Percentiles rank a stretch among this genome's conserved stretches.
Evolutionary conservation across 2,329 filamentous ascomycete genomes (phyloP).

Genomic region (Penicillium thymicola): DNA sequence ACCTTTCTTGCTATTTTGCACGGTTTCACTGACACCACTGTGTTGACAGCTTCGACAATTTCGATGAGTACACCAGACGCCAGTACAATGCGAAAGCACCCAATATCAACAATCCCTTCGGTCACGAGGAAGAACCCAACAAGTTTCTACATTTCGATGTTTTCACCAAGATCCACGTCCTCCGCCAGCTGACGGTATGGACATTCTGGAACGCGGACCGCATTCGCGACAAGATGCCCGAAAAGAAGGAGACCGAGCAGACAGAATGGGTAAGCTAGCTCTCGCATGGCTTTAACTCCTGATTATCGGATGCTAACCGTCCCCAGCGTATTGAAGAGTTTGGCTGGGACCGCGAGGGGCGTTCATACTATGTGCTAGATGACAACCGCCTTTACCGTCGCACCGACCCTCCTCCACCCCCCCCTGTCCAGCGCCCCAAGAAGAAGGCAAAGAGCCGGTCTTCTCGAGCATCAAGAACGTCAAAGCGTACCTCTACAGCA

Average conservation of each 20-base stretch:
- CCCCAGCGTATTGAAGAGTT: conserved; percentile 45
- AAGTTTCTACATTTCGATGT: conserved; percentile 80
- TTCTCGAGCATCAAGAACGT: conserved; percentile 61
- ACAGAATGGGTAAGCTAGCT: conserved; percentile 68
- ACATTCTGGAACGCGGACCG: conserved; percentile 82
- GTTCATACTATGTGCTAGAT: conserved; percentile 85
- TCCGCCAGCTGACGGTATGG: conserved; percentile 89
- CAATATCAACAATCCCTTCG: conserved; percentile 73
- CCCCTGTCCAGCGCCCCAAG: conserved; percentile 53
- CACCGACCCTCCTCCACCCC: conserved; percentile 67
- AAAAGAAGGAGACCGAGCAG: conserved; percentile 77
- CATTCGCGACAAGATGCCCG: conserved; percentile 80
- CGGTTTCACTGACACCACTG: conserved; percentile 5
- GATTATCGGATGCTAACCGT: conserved; percentile 10
- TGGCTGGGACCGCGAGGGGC: conserved; percentile 85
- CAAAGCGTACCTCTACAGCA: conserved; percentile 59
- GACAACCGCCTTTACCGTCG: conserved; percentile 90
- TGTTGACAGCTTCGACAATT: conserved; percentile 67
- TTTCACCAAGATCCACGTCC: conserved; percentile 70
- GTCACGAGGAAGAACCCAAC: conserved; percentile 66
- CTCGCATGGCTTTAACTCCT: background rate
- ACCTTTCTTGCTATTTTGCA: background rate
- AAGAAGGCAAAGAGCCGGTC: conserved; percentile 65
- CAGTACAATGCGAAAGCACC: conserved; percentile 84
- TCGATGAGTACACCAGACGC: conserved; percentile 88